Evolutionary conservation across 1,284 basidiomycete species (phyloP).

Genomic region (Marasmius sp.): DNA sequence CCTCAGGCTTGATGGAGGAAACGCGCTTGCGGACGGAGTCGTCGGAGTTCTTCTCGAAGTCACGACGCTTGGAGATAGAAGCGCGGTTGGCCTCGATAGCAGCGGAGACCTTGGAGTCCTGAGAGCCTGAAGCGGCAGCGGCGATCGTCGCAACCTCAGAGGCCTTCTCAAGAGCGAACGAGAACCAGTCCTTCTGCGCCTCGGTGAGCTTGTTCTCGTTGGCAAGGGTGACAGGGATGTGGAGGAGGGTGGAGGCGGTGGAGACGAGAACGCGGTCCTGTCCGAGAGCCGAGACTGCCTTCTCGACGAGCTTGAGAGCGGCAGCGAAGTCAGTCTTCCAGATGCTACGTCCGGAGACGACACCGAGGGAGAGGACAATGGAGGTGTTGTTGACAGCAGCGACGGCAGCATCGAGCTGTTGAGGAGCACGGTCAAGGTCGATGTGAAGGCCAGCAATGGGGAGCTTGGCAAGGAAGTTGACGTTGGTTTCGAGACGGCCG

Average conservation of each 20-base stretch:
- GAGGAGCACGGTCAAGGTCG: conserved; percentile 92
- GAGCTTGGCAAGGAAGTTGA: conserved; percentile 90
- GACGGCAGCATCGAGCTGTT: conserved; percentile 85
- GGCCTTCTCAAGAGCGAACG: conserved; percentile 97
- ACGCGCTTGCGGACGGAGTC: conserved; percentile 96
- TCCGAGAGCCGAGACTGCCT: conserved; percentile 82
- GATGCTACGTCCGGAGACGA: conserved; percentile 99
- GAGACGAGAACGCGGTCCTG: conserved; percentile 89
- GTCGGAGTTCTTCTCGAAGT: conserved; percentile 95
- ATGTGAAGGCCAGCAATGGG: conserved; percentile 95
- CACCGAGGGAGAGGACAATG: conserved; percentile 89
- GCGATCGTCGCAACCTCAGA: conserved; percentile 90
- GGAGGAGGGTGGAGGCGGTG: conserved; percentile 96
- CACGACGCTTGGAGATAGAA: conserved; percentile 94
- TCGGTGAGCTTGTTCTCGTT: conserved; percentile 91
- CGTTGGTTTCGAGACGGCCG: conserved; percentile 91
- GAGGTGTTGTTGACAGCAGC: conserved; percentile 82
- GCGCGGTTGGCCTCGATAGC: conserved; percentile 86
- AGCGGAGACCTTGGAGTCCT: conserved; percentile 66
- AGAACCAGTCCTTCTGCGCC: conserved; percentile 98
- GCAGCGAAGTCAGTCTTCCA: conserved; percentile 97
- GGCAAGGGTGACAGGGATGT: conserved; percentile 95
- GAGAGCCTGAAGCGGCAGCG: conserved; percentile 78
- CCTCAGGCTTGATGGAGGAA: conserved; percentile 85
- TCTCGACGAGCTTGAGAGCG: conserved; percentile 83